Conservation (phyloP, 306 rosid species). For the Trichosanthes truncata region DNA sequence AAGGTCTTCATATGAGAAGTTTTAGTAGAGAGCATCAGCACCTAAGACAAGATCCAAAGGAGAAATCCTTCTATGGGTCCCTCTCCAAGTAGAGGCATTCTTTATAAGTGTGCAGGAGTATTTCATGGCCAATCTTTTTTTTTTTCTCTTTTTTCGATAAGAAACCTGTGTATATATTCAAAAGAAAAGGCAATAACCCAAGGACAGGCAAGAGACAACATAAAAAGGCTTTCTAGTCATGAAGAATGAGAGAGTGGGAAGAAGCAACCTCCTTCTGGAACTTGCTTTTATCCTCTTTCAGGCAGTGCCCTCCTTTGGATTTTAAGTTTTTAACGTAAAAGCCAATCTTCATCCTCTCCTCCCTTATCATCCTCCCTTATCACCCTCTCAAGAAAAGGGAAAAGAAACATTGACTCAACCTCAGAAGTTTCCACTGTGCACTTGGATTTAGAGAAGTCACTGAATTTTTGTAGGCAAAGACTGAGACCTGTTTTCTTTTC, state of each 20-base stretch:
- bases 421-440: not conserved
- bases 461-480: not conserved
- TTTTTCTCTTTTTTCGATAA: too few species aligned
- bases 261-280: not conserved
- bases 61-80: not conserved
- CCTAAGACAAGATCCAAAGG: not conserved
- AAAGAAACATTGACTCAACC: not conserved
- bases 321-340: not conserved
- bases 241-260: too few species aligned
- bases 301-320: not conserved
- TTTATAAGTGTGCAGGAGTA: too few species aligned
- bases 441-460: not conserved
- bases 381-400: not conserved
- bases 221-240: too few species aligned
- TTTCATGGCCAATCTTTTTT: too few species aligned
- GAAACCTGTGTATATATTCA: too few species aligned
- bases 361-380: not conserved
- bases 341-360: not conserved
- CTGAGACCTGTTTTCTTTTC: not conserved
- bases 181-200: too few species aligned
- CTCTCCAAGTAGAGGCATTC: not conserved
- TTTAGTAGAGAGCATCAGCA: not conserved
- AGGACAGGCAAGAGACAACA: too few species aligned
- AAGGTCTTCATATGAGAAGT: not conserved
- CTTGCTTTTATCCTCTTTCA: not conserved